Conservation (phyloP, 768 basidiomycete species). For the Lyophyllum atratum region DNA sequence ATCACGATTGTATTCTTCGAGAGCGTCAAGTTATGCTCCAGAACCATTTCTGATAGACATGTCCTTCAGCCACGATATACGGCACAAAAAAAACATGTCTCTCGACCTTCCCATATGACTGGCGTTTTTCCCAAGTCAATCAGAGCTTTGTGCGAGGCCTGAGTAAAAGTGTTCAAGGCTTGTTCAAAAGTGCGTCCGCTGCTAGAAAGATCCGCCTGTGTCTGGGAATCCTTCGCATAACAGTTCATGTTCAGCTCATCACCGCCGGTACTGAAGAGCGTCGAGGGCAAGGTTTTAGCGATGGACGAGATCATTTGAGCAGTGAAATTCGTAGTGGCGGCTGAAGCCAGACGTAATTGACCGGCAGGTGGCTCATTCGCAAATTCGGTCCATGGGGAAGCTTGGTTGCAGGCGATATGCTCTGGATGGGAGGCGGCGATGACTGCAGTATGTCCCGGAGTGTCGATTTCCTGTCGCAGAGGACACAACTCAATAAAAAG, state of each 20-base stretch:
- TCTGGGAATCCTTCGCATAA: slow-evolving; percentile 62
- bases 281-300: slow-evolving; percentile 53
- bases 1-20: slow-evolving; percentile 55
- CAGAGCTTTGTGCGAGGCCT: slow-evolving; percentile 57
- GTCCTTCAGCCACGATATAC: neutral
- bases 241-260: slow-evolving; percentile 77
- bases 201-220: slow-evolving; percentile 53
- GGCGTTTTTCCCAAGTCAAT: slow-evolving; percentile 62
- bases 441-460: slow-evolving; percentile 77
- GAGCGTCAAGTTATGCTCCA: slow-evolving; percentile 47
- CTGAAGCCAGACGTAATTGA: slow-evolving; percentile 72
- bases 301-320: slow-evolving; percentile 52
- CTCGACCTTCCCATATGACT: slow-evolving; percentile 75
- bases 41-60: slow-evolving; percentile 58
- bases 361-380: slow-evolving; percentile 82
- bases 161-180: slow-evolving; percentile 63
- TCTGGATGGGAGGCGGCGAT: slow-evolving; percentile 72
- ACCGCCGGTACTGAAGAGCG: slow-evolving; percentile 79
- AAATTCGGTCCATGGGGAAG: slow-evolving; percentile 58
- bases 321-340: slow-evolving; percentile 62
- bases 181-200: slow-evolving; percentile 58
- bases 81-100: slow-evolving; percentile 3
- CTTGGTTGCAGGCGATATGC: slow-evolving; percentile 64
- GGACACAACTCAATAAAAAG: slow-evolving; percentile 34
- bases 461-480: slow-evolving; percentile 71